Evolutionary conservation across 495 filamentous ascomycete genomes (phyloP).

Genomic region (Hyaloscypha bicolor): DNA sequence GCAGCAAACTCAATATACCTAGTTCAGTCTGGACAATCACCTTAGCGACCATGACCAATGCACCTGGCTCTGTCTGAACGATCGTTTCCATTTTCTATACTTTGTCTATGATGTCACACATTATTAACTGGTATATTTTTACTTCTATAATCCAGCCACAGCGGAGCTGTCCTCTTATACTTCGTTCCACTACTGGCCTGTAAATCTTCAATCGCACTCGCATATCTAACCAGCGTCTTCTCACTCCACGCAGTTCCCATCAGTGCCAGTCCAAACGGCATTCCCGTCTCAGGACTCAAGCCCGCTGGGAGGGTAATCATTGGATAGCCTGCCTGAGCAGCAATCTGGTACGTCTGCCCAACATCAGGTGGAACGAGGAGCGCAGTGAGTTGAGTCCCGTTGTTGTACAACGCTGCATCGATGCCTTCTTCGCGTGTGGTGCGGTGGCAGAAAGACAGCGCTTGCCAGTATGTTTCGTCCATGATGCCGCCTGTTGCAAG

Average conservation of each 20-base stretch:
- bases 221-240: slow-evolving; percentile 60
- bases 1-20: too few relatives aligned
- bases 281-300: slow-evolving; percentile 53
- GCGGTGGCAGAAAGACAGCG: slow-evolving; percentile 59
- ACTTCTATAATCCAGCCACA: slow-evolving; percentile 23
- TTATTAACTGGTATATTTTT: slow-evolving; percentile 33
- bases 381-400: slow-evolving; percentile 53
- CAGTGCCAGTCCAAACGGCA: slow-evolving; percentile 71
- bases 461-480: slow-evolving; percentile 67
- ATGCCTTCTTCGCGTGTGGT: slow-evolving; percentile 66
- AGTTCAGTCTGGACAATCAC: too few relatives aligned
- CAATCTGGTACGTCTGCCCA: slow-evolving; percentile 58
- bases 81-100: too few relatives aligned
- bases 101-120: slow-evolving; percentile 14
- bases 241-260: slow-evolving; percentile 70
- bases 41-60: too few relatives aligned
- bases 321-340: slow-evolving; percentile 66
- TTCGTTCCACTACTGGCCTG: slow-evolving; percentile 25
- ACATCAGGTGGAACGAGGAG: slow-evolving; percentile 70
- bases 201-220: slow-evolving; percentile 70
- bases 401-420: slow-evolving; percentile 61
- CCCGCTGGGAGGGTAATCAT: slow-evolving; percentile 69
- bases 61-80: too few relatives aligned
- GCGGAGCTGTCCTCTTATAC: slow-evolving; percentile 24
- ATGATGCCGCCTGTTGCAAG: slow-evolving; percentile 60